Base-by-base conservation (phyloP, 1,284 basidiomycete genomes). In the Rhodotorula sp. region DNA sequence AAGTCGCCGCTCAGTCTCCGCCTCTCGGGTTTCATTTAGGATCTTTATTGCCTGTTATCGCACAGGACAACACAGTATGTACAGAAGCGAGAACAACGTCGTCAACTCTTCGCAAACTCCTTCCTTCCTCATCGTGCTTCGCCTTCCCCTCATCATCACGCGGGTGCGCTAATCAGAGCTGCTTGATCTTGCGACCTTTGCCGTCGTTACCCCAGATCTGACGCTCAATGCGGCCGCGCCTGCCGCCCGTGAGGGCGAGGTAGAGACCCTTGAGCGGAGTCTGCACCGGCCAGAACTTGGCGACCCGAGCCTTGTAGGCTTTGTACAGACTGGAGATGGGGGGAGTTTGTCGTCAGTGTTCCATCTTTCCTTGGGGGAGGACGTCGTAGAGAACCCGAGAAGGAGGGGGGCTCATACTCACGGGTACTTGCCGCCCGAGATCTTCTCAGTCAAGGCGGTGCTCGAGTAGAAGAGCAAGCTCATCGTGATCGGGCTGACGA, bases 251-350 rank as follows among this genome's bases (percentile, higher is more conserved):
- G 8, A 73, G 52, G 18, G 63, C 18, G 47, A 76, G 58, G 62
- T 65, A 74, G 1, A 67, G 6, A 10, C 64, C 65, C 58, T 76
- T 74, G 47, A 76, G 43, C 14, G 66, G 57, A 2, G 74, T 71
- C 16, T 71, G 21, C 5, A 52, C n/a, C 10, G 70, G 68, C 72
- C 73, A 73, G 65, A 79, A 78, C 74, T 74, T 75, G 31, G 69
- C 68, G 15, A 79, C 77, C 51, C 77, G 70, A 5, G 56, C 34
- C 48, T 75, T 72, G 70, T 79, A 79, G n/a, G 69, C 39, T 49
- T 59, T 61, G 72, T 79, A 77, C 18, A 75, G 66, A 16, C 74
- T 76, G 66, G 14, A 23, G 34, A 18, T 3, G 39, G 6, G 23
- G 15, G 5, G 31, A 39, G 20, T 7, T 7, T 10, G 58, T 39